Evolutionary conservation across 73 alveolate genomes (phyloP).

Genomic region (Tetrahymena malaccensis): DNA sequence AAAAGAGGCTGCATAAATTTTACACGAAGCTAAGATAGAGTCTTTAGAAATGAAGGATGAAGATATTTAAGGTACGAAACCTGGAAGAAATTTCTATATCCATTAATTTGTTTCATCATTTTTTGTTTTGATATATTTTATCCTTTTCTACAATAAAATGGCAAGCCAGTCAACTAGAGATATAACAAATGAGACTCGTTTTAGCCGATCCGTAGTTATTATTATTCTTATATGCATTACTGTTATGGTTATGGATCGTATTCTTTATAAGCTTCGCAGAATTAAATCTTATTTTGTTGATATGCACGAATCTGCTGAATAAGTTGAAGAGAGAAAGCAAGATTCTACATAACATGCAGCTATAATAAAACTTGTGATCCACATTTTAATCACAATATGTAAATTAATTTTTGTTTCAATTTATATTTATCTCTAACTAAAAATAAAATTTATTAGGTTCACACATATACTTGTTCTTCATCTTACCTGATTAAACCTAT

Average conservation of each 20-base stretch:
- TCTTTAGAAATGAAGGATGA: slow-evolving; percentile 4
- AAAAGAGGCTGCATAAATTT: not conserved
- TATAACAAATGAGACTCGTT: slow-evolving; percentile 33
- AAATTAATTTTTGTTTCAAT: not conserved
- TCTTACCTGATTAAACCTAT: slow-evolving; percentile 13
- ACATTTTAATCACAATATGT: not conserved
- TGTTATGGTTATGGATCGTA: slow-evolving; percentile 46
- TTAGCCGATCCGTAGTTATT: slow-evolving; percentile 42
- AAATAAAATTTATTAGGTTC: not conserved
- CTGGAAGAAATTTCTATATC: slow-evolving; percentile 52
- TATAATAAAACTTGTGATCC: not conserved
- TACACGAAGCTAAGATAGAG: not conserved
- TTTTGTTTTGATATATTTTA: slow-evolving; percentile 35
- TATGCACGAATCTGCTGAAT: not conserved
- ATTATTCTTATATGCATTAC: slow-evolving; percentile 31
- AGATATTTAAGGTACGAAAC: slow-evolving; percentile 26
- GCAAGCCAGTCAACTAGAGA: slow-evolving; percentile 38
- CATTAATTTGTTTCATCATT: slow-evolving; percentile 42
- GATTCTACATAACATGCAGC: slow-evolving; percentile 21
- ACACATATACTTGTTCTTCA: slow-evolving; percentile 21
- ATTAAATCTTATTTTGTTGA: slow-evolving; percentile 2
- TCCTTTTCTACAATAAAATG: slow-evolving; percentile 48
- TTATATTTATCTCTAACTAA: not conserved
- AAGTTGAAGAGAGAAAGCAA: not conserved
- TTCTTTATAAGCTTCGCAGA: slow-evolving; percentile 43